Evolutionary conservation across 2,329 filamentous ascomycete genomes (phyloP).

Genomic region (Teratosphaeria nubilosa): DNA sequence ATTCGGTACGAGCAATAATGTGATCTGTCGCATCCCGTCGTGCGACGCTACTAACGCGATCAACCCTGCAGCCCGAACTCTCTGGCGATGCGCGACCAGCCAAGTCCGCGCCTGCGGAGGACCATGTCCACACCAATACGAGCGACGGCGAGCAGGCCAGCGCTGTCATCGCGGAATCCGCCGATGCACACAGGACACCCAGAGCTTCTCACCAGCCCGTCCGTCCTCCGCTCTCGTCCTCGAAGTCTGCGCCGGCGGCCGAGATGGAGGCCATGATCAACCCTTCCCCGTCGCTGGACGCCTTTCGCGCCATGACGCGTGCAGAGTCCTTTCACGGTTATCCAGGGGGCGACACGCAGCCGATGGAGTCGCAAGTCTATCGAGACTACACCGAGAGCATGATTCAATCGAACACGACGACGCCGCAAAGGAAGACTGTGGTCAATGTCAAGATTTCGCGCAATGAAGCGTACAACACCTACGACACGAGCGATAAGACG

Average conservation of each 20-base stretch:
- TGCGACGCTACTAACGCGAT: conserved; percentile 14
- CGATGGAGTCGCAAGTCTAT: conserved; percentile 37
- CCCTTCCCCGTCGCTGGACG: conserved; percentile 8
- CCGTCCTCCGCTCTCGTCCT: conserved; percentile 9
- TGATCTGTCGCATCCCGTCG: not conserved
- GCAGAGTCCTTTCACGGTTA: conserved; percentile 28
- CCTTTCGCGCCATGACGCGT: conserved; percentile 9
- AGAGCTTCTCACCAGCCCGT: conserved; percentile 3
- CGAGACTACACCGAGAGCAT: conserved; percentile 30
- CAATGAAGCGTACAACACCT: conserved; percentile 3
- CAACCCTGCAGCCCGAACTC: conserved; percentile 18
- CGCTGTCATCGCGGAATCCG: conserved; percentile 11
- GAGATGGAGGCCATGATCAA: conserved; percentile 17
- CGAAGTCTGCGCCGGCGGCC: conserved; percentile 12
- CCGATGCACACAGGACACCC: conserved; percentile 7
- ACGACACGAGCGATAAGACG: conserved; percentile 6
- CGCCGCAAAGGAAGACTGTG: conserved; percentile 12
- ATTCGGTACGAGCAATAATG: not conserved
- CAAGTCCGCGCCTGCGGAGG: conserved; percentile 2
- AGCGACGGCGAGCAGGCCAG: conserved; percentile 3
- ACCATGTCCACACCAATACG: not conserved
- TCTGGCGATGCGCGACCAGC: conserved; percentile 3
- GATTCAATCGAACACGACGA: conserved; percentile 5
- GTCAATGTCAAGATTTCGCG: conserved; percentile 2
- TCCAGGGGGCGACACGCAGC: conserved; percentile 36